Conservation (phyloP, 768 basidiomycete genomes). For the Phaeotremella fagi region DNA sequence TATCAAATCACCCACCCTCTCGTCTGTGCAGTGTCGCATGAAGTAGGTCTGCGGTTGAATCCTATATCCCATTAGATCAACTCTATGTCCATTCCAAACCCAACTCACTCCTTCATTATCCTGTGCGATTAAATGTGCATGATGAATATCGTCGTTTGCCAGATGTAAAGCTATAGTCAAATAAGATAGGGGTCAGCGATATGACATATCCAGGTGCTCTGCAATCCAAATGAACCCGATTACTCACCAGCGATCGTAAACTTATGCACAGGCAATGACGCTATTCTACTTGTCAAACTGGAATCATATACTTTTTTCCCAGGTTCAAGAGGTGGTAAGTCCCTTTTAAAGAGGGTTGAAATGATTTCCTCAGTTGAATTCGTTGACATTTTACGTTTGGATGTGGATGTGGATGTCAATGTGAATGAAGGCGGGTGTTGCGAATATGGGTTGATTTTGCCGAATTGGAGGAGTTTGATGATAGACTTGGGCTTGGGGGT, state of each 20-base stretch:
- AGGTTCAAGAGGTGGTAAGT: conserved; percentile 35
- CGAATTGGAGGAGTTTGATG: too few relatives aligned
- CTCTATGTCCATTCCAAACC: not conserved
- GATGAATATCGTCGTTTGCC: conserved; percentile 45
- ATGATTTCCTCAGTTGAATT: conserved; percentile 17
- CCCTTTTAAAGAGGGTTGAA: conserved; percentile 21
- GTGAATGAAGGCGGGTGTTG: too few relatives aligned
- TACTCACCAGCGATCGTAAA: conserved; percentile 37
- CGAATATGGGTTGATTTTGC: too few relatives aligned
- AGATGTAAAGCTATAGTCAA: conserved; percentile 35
- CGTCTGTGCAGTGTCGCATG: conserved; percentile 44
- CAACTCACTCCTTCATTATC: conserved; percentile 39
- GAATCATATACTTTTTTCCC: conserved; percentile 34
- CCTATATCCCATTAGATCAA: conserved; percentile 7
- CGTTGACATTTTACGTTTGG: conserved; percentile 1
- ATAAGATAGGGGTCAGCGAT: not conserved
- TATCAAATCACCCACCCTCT: conserved; percentile 35
- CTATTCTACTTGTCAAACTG: conserved; percentile 23
- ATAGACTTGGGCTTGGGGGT: too few relatives aligned
- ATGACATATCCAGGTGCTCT: not conserved
- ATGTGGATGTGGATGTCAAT: not conserved
- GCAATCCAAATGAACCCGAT: not conserved
- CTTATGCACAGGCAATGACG: conserved; percentile 24
- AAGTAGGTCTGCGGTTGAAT: conserved; percentile 40
- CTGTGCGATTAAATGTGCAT: conserved; percentile 39